Base-by-base conservation (phyloP, 768 basidiomycete species). In the Amanita pseudoporphyria region DNA sequence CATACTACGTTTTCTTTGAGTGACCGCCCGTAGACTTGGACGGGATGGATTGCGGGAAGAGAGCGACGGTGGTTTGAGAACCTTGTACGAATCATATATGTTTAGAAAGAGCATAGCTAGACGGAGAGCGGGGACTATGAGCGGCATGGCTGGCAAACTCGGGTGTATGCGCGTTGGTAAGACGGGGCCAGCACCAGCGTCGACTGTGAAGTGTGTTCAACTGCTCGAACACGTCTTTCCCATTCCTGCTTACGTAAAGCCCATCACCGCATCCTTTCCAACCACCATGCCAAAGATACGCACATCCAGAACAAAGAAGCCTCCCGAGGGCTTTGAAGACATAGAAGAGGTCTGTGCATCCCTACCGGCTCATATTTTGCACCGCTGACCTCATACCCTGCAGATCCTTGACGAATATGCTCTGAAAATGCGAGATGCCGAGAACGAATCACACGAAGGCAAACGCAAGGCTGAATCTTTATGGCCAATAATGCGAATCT, bases 401-500 rank as follows among this genome's bases (percentile, higher is more conserved):
- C 52, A 95, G 87, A 84, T 97, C 58, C 84, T 98, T 56, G 96
- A 98, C 57, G 96, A 98, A 68, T 99, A 98, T 64, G 88, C 90
- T 38, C 90, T 92, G 73, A 98, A 96, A 73, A 99, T 99, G 96
- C 76, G 96, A 48, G 96, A 99, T 67, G 96, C 89, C 1, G 96
- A 99, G 74, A 96, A 94, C 61, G 96, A 99, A 69, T 83, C 85
- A 1, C 96, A 99, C 64, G 96, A 99, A 65, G 96, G 96, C 55
- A 98, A 99, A 66, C 89, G 93, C 64, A 92, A 87, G 67, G 79
- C 84, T 21, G 91, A 93, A 68, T 87, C 87, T 5, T 66, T 92
- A 33, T 94, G 96, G 95, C 92, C 95, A 37, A 96, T 99, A 53
- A 98, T 98, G 93, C 83, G 92, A 31, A 92, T 98, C 61, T 87